Conservation (phyloP, 2,329 filamentous ascomycete species). For the Penicillium olsonii region DNA sequence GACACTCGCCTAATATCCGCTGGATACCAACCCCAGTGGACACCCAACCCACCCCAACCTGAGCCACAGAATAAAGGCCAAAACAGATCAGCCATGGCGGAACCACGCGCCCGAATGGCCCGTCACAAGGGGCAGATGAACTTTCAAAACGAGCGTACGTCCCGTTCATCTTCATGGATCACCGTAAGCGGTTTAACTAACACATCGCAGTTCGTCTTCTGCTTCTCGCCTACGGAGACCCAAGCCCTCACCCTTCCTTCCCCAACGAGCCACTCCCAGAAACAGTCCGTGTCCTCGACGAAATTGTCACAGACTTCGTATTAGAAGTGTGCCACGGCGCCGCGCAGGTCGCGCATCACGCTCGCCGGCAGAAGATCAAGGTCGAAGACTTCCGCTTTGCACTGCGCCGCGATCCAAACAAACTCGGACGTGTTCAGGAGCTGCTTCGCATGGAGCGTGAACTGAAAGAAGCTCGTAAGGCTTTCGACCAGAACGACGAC, state of each 20-base stretch:
- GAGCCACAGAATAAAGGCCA: conserved; percentile 12
- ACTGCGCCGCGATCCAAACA: conserved; percentile 78
- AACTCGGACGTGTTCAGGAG: conserved; percentile 86
- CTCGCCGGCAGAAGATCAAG: conserved; percentile 93
- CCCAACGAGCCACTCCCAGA: conserved; percentile 74
- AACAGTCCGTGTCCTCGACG: conserved; percentile 85
- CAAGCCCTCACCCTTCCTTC: conserved; percentile 61
- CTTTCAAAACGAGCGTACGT: conserved; percentile 48
- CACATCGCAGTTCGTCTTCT: conserved; percentile 41
- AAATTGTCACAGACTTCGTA: conserved; percentile 95
- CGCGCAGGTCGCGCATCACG: conserved; percentile 79
- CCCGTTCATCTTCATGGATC: conserved; percentile 50
- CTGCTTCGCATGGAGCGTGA: conserved; percentile 84
- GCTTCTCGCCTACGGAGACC: conserved; percentile 49
- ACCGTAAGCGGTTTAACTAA: not conserved
- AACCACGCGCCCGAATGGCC: conserved; percentile 73
- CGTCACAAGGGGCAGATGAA: conserved; percentile 84
- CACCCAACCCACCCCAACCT: conserved; percentile 3
- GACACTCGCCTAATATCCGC: conserved; percentile 25
- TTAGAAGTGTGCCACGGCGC: conserved; percentile 91
- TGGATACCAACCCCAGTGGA: conserved; percentile 26
- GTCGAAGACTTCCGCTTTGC: conserved; percentile 97
- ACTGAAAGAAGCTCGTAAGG: conserved; percentile 78
- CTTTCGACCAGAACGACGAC: conserved; percentile 48
- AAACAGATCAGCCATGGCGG: conserved; percentile 56